Percentiles rank a stretch among this genome's conserved stretches.
phyloP scores from a whole-genome alignment of 352 stramenopile species.

The Chrysophaeum taylorii region DNA sequence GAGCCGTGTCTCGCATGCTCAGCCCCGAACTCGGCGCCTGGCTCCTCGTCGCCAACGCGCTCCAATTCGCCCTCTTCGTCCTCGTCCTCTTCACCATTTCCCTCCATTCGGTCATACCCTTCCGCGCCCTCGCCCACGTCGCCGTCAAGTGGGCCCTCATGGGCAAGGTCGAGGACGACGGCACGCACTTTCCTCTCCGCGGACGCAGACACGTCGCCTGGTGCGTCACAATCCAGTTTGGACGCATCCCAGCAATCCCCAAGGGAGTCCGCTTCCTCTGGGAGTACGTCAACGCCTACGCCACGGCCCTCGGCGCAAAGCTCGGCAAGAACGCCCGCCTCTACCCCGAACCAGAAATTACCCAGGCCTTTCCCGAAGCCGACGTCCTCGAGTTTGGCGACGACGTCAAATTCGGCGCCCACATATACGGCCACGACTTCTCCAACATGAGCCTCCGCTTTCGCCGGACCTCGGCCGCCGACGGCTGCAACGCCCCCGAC shows the following conservation, averaged over 20 bases:
- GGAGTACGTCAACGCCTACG: constrained; percentile 1
- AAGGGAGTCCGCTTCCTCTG: neutral
- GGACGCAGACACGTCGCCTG: neutral
- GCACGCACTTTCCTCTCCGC: neutral
- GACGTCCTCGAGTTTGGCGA: neutral
- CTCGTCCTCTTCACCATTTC: neutral
- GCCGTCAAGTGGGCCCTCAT: neutral
- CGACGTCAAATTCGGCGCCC: neutral
- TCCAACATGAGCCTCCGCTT: constrained; percentile 5
- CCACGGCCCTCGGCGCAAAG: neutral
- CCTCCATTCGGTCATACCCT: neutral
- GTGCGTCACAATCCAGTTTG: neutral
- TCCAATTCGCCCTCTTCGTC: neutral
- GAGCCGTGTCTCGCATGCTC: neutral
- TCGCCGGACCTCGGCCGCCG: neutral
- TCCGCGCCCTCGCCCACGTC: neutral
- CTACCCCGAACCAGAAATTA: neutral
- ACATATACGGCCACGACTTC: constrained; percentile 12
- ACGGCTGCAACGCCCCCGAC: neutral
- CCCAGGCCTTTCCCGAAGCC: neutral
- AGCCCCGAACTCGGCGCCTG: neutral
- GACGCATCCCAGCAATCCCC: neutral
- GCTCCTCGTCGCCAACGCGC: neutral
- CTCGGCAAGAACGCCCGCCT: neutral
- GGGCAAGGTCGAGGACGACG: neutral